Base-by-base conservation (phyloP, 192 early-diverging fungal genomes). In the Coemansia sp. region DNA sequence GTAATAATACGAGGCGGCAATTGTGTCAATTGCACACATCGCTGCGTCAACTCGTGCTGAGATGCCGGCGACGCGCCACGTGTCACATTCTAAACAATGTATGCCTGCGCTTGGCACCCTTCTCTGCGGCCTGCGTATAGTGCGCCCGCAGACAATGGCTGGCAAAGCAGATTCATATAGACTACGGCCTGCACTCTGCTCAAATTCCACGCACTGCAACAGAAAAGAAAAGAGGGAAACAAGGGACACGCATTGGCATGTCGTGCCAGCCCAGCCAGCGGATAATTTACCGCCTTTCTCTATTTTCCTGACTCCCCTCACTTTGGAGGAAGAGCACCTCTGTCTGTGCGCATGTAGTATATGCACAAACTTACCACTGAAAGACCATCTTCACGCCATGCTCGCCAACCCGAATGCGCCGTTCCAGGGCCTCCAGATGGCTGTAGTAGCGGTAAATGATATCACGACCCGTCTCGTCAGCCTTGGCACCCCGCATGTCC, bases 371-470 rank as follows among this genome's bases (percentile, higher is more conserved):
- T 72, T 87, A 94, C 97, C 97, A 98, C 37, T 88, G 88, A 67
- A 98, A 98, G 2, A 86, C 73, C 23, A 95, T 83, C 67, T 94
- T 93, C 54, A 98, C 88, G 64, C 90, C 85, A 43, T 92, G 91
- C 63, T 97, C 94, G 70, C 96, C 94, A 12, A 98, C 86, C 35
- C 91, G 93, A 71, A 99, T 96, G 29, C 95, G 87, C 57, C 94
- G 83, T 66, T 96, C 95, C 37, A 98, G 82, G 10, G 96, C 82
- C 70, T 99, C 97, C 35, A 99, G 77, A 56, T 99, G 97, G 35
- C 92, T 93, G 83, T 94, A 96, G 76, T 99, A 99, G 41, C 94
- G 90, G 77, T 95, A 98, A 19, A 97, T 83, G 39, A 99, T 85
- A 75, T 99, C 95, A 23, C 94, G 76, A 19, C 95, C 97, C 0